Evolutionary conservation across 2,329 filamentous ascomycete genomes (phyloP).

Genomic region (Hypocrella siamensis): DNA sequence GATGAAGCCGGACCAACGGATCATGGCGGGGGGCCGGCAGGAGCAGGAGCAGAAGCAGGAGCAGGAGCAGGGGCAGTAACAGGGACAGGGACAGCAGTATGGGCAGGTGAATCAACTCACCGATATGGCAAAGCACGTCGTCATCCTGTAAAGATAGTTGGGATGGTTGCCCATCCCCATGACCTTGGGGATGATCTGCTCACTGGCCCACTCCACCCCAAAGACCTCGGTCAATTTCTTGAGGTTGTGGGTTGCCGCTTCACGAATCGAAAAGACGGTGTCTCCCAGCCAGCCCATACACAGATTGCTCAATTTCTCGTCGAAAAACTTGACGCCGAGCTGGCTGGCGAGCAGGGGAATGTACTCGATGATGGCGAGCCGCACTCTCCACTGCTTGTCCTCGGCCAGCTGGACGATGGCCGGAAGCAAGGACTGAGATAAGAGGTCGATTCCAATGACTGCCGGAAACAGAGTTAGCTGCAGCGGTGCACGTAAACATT

Average conservation of each 20-base stretch:
- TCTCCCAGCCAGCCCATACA: constrained; percentile 99
- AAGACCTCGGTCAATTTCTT: constrained; percentile 99
- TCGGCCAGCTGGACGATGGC: constrained; percentile 95
- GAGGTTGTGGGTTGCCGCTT: constrained; percentile 91
- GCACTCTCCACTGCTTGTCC: constrained; percentile 98
- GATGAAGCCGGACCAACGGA: too few relatives aligned
- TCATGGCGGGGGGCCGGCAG: too few relatives aligned
- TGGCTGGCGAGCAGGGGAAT: constrained; percentile 92
- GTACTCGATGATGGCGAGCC: constrained; percentile 97
- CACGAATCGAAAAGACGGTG: constrained; percentile 95
- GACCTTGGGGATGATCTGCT: constrained; percentile 95
- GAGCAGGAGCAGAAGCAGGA: too few relatives aligned
- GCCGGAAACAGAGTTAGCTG: not conserved
- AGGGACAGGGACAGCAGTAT: too few relatives aligned
- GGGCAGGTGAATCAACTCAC: constrained; percentile 47
- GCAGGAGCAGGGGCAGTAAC: too few relatives aligned
- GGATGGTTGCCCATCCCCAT: constrained; percentile 97
- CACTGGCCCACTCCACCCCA: constrained; percentile 92
- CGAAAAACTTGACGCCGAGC: constrained; percentile 92
- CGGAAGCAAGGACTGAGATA: constrained; percentile 90
- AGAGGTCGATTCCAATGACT: constrained; percentile 95
- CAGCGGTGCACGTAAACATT: too few relatives aligned
- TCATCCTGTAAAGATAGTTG: constrained; percentile 99
- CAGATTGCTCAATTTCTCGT: constrained; percentile 85
- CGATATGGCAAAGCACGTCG: constrained; percentile 97